Evolutionary conservation across 176 grass and related monocot species (phyloP).

Genomic region (Ensete glaucum): DNA sequence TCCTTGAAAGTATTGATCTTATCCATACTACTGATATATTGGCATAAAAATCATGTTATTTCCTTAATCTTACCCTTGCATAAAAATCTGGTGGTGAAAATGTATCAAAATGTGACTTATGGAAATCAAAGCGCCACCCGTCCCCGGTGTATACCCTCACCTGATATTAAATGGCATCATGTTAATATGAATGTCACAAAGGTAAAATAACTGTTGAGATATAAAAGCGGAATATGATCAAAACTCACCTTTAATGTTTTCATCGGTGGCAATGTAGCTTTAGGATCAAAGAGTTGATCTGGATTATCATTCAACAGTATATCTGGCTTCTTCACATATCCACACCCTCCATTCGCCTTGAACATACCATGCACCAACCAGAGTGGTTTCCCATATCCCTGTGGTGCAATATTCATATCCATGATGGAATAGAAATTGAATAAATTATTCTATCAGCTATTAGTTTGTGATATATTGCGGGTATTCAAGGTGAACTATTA

Average conservation of each 20-base stretch:
- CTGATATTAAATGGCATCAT: slow-evolving; percentile 32
- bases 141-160: slow-evolving; percentile 78
- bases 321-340: slow-evolving; percentile 85
- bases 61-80: slow-evolving; percentile 31
- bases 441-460: neutral
- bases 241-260: slow-evolving; percentile 49
- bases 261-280: slow-evolving; percentile 29
- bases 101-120: slow-evolving; percentile 50
- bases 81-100: slow-evolving; percentile 90
- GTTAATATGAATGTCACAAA: neutral
- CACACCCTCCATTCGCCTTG: slow-evolving; percentile 72
- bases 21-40: too few species aligned
- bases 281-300: slow-evolving; percentile 40
- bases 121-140: slow-evolving; percentile 75
- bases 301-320: slow-evolving; percentile 30
- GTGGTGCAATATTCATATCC: neutral
- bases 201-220: neutral
- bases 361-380: slow-evolving; percentile 88
- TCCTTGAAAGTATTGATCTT: too few species aligned
- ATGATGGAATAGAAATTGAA: neutral
- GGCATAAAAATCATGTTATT: too few species aligned
- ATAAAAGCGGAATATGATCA: neutral
- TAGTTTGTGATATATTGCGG: too few species aligned
- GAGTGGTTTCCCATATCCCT: slow-evolving; percentile 68
- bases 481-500: neutral